Evolutionary conservation across 768 basidiomycete species (phyloP).

Genomic region (Cubamyces sp.): DNA sequence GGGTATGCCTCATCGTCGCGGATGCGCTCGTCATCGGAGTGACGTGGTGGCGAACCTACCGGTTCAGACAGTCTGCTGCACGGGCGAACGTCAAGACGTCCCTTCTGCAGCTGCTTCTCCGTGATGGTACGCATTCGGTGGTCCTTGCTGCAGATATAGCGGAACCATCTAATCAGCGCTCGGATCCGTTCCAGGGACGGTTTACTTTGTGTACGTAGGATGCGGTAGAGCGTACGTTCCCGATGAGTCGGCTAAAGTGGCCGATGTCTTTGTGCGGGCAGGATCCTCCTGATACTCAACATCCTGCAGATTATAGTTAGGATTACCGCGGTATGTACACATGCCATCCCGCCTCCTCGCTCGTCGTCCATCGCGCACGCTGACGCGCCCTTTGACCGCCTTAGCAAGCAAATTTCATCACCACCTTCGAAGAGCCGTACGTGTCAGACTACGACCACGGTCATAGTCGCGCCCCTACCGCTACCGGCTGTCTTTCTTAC

Average conservation of each 20-base stretch:
- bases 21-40: conserved; percentile 16
- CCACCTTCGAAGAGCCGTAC: conserved; percentile 8
- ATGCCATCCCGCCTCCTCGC: neutral
- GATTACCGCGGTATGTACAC: conserved; percentile 11
- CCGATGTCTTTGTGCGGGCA: neutral
- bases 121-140: conserved; percentile 13
- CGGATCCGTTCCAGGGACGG: conserved; percentile 1
- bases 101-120: conserved; percentile 1
- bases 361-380: too few species aligned
- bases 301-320: conserved; percentile 12
- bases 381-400: neutral
- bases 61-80: conserved; percentile 9
- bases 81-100: conserved; percentile 15
- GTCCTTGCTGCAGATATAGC: too few species aligned
- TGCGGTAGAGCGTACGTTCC: neutral
- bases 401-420: conserved; percentile 10
- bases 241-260: neutral
- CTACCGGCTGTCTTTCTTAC: neutral
- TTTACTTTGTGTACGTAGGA: conserved; percentile 16
- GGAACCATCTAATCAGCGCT: neutral
- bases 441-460: too few species aligned
- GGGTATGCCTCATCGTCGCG: conserved; percentile 11
- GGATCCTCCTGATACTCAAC: conserved; percentile 17
- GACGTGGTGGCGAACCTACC: conserved; percentile 20
- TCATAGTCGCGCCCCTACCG: too few species aligned